Base-by-base conservation (phyloP, 352 stramenopile genomes). In the Aphanomyces euteiches region DNA sequence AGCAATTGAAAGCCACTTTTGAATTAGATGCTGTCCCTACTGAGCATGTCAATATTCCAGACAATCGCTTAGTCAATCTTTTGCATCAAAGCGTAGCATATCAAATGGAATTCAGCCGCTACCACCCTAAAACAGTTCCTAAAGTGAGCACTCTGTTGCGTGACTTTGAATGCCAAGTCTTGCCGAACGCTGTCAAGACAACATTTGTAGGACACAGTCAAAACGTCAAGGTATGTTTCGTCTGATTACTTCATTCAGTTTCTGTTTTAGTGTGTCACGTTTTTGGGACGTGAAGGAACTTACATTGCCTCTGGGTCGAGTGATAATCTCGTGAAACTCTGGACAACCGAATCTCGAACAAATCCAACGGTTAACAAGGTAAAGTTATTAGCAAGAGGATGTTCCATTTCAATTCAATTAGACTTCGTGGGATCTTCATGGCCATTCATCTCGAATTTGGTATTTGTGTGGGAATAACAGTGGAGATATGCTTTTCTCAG, bases 21-120 rank as follows among this genome's bases (percentile, higher is more conserved):
- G 83, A 88, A 21, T 67, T 93, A 47, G 85, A 93, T 63, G 83
- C 60, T 40, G 43, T 66, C 2, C 64, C 61, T 40, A 75, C 73
- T 4, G 76, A 81, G 34, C 74, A 85, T 17, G 74, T 82, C 19
- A 74, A 57, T 57, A 80, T 95, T 47, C 85, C 85, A 0, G 81
- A 93, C 41, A 85, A 92, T 61, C 84, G 85, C 12, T 75, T 96
- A 5, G 79, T 96, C 53, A 78, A 90, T 45, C 75, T 96, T 47
- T 73, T 95, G 15, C 87, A 94, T 53, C 88, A 96, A 69, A 88
- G 83, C 58, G 87, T 95, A 8, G 86, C 88, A 7, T 96, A 96
- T 73, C 88, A 96, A 67, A 93, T 95, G 84, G 88, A 96, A 64
- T 96, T 96, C 64, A 92, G 84, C 80, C 81, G 84, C 45, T 94